These are phyloP conservation scores for Meira miltonrushii DNA, from an alignment of 1,284 basidiomycete genomes.

Conservation along the genomic window DNA sequence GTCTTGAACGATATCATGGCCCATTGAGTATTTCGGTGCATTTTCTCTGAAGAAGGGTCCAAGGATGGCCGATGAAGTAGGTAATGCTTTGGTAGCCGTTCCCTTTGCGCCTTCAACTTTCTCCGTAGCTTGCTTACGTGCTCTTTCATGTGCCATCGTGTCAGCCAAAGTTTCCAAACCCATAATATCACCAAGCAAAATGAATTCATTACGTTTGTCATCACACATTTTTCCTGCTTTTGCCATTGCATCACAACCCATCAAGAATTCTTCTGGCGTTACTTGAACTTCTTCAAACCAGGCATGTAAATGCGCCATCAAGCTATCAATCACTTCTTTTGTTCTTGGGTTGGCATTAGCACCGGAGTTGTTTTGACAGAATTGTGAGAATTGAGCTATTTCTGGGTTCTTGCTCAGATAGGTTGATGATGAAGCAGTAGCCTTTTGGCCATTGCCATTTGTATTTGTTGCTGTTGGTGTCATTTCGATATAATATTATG, in stretches of 20 bases:
- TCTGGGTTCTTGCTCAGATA: neutral
- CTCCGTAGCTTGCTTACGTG: neutral
- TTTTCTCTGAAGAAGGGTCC: slow-evolving; percentile 52
- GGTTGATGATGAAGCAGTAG: neutral
- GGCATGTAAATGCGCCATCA: slow-evolving; percentile 51
- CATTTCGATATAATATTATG: too few relatives aligned
- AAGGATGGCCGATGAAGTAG: slow-evolving; percentile 51
- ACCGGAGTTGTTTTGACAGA: neutral
- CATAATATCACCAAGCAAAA: slow-evolving; percentile 53
- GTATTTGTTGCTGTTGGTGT: neutral
- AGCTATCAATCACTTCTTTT: slow-evolving; percentile 50
- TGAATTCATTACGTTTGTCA: slow-evolving; percentile 54
- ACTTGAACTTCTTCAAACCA: slow-evolving; percentile 52
- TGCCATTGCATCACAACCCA: slow-evolving; percentile 51
- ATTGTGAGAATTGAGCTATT: neutral
- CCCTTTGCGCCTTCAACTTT: neutral
- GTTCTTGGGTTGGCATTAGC: slow-evolving; percentile 49
- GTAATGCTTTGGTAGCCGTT: slow-evolving; percentile 9
- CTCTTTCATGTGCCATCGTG: slow-evolving; percentile 22
- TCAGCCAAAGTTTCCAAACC: slow-evolving; percentile 54
- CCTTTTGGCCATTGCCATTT: neutral
- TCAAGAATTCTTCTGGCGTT: slow-evolving; percentile 53
- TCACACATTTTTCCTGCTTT: slow-evolving; percentile 52
- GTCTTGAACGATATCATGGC: slow-evolving; percentile 34
- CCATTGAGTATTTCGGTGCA: slow-evolving; percentile 48